Evolutionary conservation across 2,329 filamentous ascomycete genomes (phyloP).

Genomic region (Monosporascus sp.): DNA sequence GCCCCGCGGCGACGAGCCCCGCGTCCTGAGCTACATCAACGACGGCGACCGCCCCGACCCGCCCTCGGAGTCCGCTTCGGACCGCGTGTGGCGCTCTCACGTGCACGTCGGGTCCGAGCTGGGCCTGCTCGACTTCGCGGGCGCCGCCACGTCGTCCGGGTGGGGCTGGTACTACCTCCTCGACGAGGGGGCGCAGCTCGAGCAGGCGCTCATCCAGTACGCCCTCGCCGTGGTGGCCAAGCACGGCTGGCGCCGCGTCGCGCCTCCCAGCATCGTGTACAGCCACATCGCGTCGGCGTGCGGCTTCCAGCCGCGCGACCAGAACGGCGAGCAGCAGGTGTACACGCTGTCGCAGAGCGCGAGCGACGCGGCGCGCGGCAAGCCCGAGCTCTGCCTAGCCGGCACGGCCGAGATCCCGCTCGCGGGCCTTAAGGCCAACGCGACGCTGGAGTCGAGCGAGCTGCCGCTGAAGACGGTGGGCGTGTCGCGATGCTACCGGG

Average conservation of each 20-base stretch:
- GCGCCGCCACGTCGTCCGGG: constrained; percentile 73
- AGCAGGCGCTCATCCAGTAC: constrained; percentile 88
- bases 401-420: constrained; percentile 94
- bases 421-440: constrained; percentile 80
- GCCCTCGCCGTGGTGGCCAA: constrained; percentile 67
- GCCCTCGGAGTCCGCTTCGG: constrained; percentile 23
- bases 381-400: constrained; percentile 69
- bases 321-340: constrained; percentile 86
- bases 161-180: constrained; percentile 98
- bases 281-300: constrained; percentile 85
- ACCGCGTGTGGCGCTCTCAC: constrained; percentile 64
- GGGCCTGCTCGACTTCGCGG: constrained; percentile 85
- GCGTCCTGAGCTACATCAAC: constrained; percentile 74
- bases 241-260: constrained; percentile 73
- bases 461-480: constrained; percentile 78
- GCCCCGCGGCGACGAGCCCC: constrained; percentile 62
- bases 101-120: constrained; percentile 81
- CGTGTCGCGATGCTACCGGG: constrained; percentile 87
- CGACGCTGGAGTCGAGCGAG: constrained; percentile 56
- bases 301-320: constrained; percentile 89
- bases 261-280: constrained; percentile 88
- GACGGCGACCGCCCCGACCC: constrained; percentile 45
- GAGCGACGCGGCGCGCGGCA: constrained; percentile 54
- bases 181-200: constrained; percentile 88
- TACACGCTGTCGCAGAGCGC: constrained; percentile 69